Conservation (phyloP, 1,284 basidiomycete species). For the Irpex lacteus region DNA sequence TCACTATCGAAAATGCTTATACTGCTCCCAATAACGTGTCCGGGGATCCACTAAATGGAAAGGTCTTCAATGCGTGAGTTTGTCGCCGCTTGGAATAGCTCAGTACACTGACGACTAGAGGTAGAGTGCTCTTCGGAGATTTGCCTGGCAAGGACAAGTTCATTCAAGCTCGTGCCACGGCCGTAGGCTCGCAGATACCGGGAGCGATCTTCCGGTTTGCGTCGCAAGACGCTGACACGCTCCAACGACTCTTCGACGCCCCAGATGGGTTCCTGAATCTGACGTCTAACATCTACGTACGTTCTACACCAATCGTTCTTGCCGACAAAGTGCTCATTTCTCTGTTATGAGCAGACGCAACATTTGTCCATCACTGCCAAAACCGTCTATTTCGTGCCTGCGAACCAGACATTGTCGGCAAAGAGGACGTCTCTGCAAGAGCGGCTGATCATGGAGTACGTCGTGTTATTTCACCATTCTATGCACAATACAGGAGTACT, state of each 20-base stretch:
- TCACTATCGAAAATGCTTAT: conserved; percentile 29
- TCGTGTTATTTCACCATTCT: conserved; percentile 6
- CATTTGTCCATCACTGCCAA: conserved; percentile 55
- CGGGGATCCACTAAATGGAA: conserved; percentile 37
- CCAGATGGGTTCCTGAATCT: conserved; percentile 48
- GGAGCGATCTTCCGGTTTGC: conserved; percentile 55
- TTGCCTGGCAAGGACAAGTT: conserved; percentile 34
- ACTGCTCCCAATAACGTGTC: conserved; percentile 48
- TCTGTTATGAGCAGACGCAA: conserved; percentile 35
- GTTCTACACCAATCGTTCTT: conserved; percentile 20
- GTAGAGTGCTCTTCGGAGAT: conserved; percentile 45
- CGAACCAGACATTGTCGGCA: conserved; percentile 35
- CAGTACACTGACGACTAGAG: background rate
- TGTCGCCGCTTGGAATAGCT: background rate
- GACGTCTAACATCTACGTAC: conserved; percentile 49
- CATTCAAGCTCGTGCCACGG: conserved; percentile 44
- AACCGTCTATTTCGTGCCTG: conserved; percentile 49
- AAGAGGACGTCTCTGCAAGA: conserved; percentile 34
- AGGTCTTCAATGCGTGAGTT: conserved; percentile 55
- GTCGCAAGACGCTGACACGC: conserved; percentile 34
- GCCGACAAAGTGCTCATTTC: background rate
- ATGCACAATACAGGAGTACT: background rate
- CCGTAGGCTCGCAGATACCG: conserved; percentile 46
- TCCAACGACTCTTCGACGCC: conserved; percentile 48
- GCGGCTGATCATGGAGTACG: conserved; percentile 57